These are phyloP conservation scores for Salix udensis DNA, from an alignment of 345 rosid genomes.

Conservation along the genomic window DNA sequence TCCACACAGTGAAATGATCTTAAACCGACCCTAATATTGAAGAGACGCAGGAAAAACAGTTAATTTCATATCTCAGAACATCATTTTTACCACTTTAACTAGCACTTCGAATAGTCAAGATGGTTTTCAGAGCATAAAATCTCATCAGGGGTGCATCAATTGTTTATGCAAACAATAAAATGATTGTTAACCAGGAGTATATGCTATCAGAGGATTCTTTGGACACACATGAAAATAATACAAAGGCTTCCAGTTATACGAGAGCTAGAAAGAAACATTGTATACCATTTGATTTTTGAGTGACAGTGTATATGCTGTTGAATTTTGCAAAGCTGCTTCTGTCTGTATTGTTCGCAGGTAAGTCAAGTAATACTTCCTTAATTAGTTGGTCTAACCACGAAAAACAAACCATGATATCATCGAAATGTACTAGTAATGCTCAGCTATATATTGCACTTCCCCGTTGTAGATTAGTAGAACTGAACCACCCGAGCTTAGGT, in stretches of 20 bases:
- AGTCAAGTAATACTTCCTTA: neutral
- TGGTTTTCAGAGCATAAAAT: neutral
- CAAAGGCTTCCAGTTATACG: neutral
- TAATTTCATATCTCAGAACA: neutral
- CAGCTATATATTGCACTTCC: neutral
- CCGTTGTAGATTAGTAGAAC: neutral
- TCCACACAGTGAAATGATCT: slow-evolving; percentile 79
- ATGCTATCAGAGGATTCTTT: neutral
- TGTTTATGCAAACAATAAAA: neutral
- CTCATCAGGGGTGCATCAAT: neutral
- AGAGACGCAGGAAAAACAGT: neutral
- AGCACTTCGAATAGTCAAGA: neutral
- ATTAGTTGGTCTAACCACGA: neutral
- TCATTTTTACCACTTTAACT: neutral
- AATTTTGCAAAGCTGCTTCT: neutral
- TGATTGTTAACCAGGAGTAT: neutral
- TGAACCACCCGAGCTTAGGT: neutral
- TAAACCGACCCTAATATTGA: slow-evolving; percentile 69
- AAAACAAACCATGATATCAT: neutral
- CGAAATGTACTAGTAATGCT: neutral
- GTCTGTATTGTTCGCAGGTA: neutral
- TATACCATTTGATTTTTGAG: neutral
- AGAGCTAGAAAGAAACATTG: neutral
- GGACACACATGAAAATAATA: neutral
- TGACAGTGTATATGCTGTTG: neutral